A percentile compares a stretch with the other conserved stretches of the same genome.
phyloP scores from a whole-genome alignment of 2,329 filamentous ascomycete genomes.

The Phoma sp. region DNA sequence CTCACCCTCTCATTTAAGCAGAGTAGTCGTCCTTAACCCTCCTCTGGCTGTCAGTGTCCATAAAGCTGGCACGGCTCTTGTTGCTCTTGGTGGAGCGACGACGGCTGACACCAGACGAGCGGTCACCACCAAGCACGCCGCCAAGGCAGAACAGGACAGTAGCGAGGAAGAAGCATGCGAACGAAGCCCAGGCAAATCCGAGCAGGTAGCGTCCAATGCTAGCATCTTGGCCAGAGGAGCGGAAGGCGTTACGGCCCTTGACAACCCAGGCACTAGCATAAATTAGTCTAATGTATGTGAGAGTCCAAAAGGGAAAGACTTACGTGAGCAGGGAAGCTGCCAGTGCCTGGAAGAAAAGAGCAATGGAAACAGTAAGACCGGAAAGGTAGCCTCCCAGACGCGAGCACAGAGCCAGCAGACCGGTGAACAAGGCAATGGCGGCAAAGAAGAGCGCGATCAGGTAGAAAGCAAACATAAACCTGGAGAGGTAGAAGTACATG shows the following conservation, averaged over 20 bases:
- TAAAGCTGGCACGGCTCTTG: constrained; percentile 57
- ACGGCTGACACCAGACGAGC: constrained; percentile 45
- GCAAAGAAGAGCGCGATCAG: constrained; percentile 84
- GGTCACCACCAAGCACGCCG: constrained; percentile 57
- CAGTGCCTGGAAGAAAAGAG: constrained; percentile 72
- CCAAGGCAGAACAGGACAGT: constrained; percentile 71
- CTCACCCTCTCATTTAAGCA: constrained; percentile 48
- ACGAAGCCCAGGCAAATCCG: constrained; percentile 77
- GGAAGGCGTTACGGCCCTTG: constrained; percentile 71
- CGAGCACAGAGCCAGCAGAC: constrained; percentile 72
- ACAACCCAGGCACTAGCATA: constrained; percentile 67
- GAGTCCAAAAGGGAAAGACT: constrained; percentile 39
- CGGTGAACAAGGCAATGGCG: constrained; percentile 68
- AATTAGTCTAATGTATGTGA: constrained; percentile 12
- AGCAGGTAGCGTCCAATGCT: constrained; percentile 71
- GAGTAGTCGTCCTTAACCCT: constrained; percentile 73
- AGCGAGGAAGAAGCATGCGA: constrained; percentile 69
- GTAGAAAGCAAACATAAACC: constrained; percentile 93
- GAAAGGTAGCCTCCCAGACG: constrained; percentile 73
- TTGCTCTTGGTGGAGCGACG: constrained; percentile 56
- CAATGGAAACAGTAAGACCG: constrained; percentile 62
- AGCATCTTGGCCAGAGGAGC: constrained; percentile 60
- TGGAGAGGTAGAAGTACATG: constrained; percentile 82
- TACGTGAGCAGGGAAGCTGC: constrained; percentile 78
- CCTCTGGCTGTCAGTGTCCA: constrained; percentile 62